These are phyloP conservation scores for Pythium brachiatum DNA, from an alignment of 352 stramenopile species.

Conservation along the genomic window DNA sequence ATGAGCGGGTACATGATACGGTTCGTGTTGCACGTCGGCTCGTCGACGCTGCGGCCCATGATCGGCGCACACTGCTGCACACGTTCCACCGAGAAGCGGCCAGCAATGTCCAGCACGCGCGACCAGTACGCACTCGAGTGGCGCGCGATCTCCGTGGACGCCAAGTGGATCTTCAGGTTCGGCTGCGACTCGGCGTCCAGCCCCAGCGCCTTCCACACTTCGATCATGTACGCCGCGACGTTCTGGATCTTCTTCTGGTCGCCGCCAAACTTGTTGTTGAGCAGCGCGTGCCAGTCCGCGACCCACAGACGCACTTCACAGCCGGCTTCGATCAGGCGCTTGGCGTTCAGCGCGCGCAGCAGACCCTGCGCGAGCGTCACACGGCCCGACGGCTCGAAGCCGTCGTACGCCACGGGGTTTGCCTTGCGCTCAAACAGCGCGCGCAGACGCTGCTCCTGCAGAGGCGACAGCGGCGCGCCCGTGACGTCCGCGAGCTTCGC, in stretches of 20 bases:
- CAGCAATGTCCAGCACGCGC: conserved; percentile 90
- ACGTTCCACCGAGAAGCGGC: conserved; percentile 86
- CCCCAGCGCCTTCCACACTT: conserved; percentile 98
- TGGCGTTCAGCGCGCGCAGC: conserved; percentile 95
- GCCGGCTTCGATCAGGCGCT: conserved; percentile 83
- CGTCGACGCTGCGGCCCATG: conserved; percentile 93
- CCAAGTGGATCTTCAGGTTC: conserved; percentile 98
- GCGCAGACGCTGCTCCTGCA: conserved; percentile 70
- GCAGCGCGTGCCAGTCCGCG: conserved; percentile 98
- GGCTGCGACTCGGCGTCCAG: conserved; percentile 89
- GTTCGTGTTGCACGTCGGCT: conserved; percentile 90
- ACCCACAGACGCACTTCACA: conserved; percentile 98
- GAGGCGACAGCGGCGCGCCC: conserved; percentile 35
- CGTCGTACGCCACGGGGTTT: conserved; percentile 94
- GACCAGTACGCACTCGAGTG: conserved; percentile 91
- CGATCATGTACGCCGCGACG: conserved; percentile 95
- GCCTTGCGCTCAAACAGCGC: conserved; percentile 76
- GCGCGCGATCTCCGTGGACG: conserved; percentile 92
- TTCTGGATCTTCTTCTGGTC: conserved; percentile 96
- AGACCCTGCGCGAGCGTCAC: conserved; percentile 98
- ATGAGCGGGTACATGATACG: conserved; percentile 96
- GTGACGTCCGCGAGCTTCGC: conserved; percentile 55
- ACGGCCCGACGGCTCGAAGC: conserved; percentile 97
- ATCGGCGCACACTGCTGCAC: conserved; percentile 98
- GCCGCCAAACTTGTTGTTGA: conserved; percentile 99